Evolutionary conservation across 2,329 filamentous ascomycete species (phyloP).

Genomic region (Aureobasidium sp.): DNA sequence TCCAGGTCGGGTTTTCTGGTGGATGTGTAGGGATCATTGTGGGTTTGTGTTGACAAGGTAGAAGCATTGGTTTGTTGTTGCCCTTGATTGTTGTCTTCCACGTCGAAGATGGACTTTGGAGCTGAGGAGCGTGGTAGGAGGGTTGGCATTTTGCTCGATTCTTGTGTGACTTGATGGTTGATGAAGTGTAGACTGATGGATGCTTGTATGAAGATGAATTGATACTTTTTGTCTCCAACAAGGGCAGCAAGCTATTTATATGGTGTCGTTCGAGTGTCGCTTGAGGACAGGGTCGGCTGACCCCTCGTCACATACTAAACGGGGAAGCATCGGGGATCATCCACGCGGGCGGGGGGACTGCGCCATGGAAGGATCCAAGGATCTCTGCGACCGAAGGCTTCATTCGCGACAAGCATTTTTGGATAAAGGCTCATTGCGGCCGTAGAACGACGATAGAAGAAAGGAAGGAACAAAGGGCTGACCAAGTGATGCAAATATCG

Average conservation of each 20-base stretch:
- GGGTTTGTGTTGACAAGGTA: neutral
- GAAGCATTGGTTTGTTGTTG: neutral
- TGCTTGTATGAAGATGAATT: neutral
- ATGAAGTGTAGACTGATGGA: neutral
- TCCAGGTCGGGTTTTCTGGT: neutral
- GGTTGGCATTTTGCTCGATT: neutral
- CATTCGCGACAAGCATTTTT: neutral
- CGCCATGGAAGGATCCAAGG: neutral
- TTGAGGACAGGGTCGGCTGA: neutral
- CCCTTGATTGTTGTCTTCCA: neutral
- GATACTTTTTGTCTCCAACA: neutral
- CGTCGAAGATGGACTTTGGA: neutral
- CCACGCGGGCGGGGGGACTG: neutral
- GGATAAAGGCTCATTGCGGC: neutral
- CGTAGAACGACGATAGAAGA: neutral
- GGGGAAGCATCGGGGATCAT: neutral
- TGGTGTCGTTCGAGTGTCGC: neutral
- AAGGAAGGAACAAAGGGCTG: neutral
- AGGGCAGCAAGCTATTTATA: neutral
- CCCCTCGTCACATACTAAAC: neutral
- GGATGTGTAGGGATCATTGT: neutral
- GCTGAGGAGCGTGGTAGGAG: neutral
- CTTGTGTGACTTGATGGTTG: neutral
- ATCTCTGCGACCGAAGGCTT: neutral
- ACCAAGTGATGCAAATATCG: neutral